A percentile compares a stretch with the other conserved stretches of the same genome.
Evolutionary conservation across 108 stramenopile species (phyloP).

Genomic region (Stephanodiscus triporus): DNA sequence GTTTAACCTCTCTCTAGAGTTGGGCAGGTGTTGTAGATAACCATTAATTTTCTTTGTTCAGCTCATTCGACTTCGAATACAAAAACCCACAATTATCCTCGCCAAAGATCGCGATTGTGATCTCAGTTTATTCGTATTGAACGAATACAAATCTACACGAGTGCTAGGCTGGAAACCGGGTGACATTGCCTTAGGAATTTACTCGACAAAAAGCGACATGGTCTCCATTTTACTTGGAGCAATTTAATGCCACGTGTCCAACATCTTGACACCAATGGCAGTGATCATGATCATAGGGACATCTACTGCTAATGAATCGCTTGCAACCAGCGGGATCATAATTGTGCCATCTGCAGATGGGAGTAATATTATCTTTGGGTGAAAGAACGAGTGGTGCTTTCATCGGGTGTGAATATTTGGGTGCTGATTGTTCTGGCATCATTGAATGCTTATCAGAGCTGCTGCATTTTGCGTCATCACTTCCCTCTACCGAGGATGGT

Average conservation of each 20-base stretch:
- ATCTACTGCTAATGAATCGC: constrained; percentile 22
- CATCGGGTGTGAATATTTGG: constrained; percentile 64
- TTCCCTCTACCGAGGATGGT: background rate
- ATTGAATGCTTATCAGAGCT: constrained; percentile 6
- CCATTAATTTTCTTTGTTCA: too few species aligned
- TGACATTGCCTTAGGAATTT: too few species aligned
- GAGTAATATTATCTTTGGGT: constrained; percentile 56
- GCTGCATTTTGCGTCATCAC: constrained; percentile 23
- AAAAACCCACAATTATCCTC: too few species aligned
- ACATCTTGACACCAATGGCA: constrained; percentile 72
- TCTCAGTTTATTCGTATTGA: too few species aligned
- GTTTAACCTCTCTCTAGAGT: too few species aligned
- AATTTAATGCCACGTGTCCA: constrained; percentile 73
- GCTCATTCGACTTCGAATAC: too few species aligned
- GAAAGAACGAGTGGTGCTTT: constrained; percentile 70
- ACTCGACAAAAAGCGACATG: too few species aligned
- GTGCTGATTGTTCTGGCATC: constrained; percentile 17
- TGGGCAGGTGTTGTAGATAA: too few species aligned
- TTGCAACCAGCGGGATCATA: constrained; percentile 73
- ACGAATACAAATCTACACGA: too few species aligned
- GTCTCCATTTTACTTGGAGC: constrained; percentile 13
- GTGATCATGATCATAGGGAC: constrained; percentile 77
- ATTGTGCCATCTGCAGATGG: constrained; percentile 88
- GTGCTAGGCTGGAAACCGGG: too few species aligned
- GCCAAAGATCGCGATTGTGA: too few species aligned